Percentiles rank a stretch among this genome's conserved stretches.
These are phyloP conservation scores for Bryoerythrophyllum caledonicum DNA, from an alignment of 225 moss, liverwort and hornwort species.

Conservation along the genomic window DNA sequence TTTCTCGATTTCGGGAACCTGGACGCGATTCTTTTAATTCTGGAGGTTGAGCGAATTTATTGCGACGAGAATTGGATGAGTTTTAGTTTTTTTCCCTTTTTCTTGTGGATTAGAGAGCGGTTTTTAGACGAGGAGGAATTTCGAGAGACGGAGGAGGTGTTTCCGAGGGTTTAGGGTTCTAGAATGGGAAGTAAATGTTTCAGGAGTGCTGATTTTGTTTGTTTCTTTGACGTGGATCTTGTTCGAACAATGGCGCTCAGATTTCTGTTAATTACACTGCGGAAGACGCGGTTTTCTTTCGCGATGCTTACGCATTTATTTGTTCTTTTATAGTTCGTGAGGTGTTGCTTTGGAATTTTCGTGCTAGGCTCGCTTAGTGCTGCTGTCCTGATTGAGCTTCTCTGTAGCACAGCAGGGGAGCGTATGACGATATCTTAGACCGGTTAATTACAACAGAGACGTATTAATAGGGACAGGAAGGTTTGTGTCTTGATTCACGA, in stretches of 20 bases:
- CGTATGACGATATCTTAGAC: neutral
- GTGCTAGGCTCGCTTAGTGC: neutral
- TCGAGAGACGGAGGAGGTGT: neutral
- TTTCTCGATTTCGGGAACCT: neutral
- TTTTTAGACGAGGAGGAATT: neutral
- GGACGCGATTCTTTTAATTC: neutral
- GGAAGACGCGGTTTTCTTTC: neutral
- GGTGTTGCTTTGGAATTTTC: neutral
- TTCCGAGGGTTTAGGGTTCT: neutral
- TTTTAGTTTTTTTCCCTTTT: neutral
- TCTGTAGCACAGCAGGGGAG: neutral
- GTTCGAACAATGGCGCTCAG: neutral
- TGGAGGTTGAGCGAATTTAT: neutral
- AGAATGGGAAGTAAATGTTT: neutral
- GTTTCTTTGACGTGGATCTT: neutral
- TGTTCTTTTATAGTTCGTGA: neutral
- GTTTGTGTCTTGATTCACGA: constrained; percentile 19
- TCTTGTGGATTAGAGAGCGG: neutral
- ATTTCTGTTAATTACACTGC: neutral
- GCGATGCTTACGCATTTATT: neutral
- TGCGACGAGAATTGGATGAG: constrained; percentile 7
- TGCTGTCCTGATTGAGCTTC: constrained; percentile 5
- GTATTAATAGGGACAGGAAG: constrained; percentile 1
- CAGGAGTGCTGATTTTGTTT: neutral
- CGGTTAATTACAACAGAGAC: neutral